Conservation (phyloP, 73 alveolate genomes). For the Paramecium biaurelia region DNA sequence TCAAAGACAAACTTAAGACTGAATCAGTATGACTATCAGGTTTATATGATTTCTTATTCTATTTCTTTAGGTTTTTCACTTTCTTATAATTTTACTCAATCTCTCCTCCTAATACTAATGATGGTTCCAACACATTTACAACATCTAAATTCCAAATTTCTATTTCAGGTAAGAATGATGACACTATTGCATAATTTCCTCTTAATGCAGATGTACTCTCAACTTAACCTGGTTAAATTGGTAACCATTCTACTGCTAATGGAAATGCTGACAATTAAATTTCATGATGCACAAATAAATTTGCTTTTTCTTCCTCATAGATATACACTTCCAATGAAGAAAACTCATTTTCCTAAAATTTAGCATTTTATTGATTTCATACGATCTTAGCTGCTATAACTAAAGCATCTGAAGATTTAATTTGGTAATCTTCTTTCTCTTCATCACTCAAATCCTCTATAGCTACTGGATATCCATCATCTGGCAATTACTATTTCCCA, state of each 20-base stretch:
- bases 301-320: constrained; percentile 91
- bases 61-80: constrained; percentile 69
- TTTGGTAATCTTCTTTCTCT: constrained; percentile 94
- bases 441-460: constrained; percentile 76
- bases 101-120: constrained; percentile 87
- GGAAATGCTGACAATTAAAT: constrained; percentile 94
- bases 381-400: constrained; percentile 88
- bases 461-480: constrained; percentile 65
- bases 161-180: constrained; percentile 94
- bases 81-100: constrained; percentile 53
- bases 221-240: constrained; percentile 56
- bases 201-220: constrained; percentile 61
- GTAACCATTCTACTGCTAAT: constrained; percentile 93
- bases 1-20: constrained; percentile 69
- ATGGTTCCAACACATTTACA: constrained; percentile 91
- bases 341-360: constrained; percentile 86
- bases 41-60: constrained; percentile 70
- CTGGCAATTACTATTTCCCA: constrained; percentile 5
- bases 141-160: constrained; percentile 97
- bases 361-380: not conserved
- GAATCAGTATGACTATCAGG: constrained; percentile 94
- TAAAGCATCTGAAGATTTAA: constrained; percentile 89
- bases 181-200: constrained; percentile 90
- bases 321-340: constrained; percentile 91
- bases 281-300: constrained; percentile 97